These are phyloP conservation scores for Calonectria honghensis DNA, from an alignment of 2,329 filamentous ascomycete genomes.

Conservation along the genomic window DNA sequence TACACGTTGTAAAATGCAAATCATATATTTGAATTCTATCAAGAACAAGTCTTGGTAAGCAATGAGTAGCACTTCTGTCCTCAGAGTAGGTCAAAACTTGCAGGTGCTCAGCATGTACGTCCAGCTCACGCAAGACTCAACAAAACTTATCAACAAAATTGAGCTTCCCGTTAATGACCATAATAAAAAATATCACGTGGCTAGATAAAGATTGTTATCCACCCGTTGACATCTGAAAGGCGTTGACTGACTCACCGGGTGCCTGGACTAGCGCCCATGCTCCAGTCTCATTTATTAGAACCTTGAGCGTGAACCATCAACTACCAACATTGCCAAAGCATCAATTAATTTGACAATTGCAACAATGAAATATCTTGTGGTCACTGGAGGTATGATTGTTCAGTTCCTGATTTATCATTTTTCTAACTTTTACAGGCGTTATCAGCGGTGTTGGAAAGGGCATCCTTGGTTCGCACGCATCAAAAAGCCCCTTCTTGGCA, in stretches of 20 bases:
- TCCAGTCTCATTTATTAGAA: not conserved
- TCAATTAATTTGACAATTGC: not conserved
- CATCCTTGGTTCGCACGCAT: constrained; percentile 8
- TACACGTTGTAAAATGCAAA: not conserved
- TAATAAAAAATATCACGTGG: not conserved
- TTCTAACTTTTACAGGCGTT: not conserved
- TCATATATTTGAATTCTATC: not conserved
- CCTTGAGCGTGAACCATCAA: not conserved
- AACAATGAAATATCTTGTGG: constrained; percentile 13
- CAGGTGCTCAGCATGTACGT: not conserved
- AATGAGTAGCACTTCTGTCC: not conserved
- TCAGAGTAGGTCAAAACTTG: not conserved
- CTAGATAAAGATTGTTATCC: not conserved
- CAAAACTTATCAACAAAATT: not conserved
- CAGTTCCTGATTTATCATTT: not conserved
- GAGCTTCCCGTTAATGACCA: not conserved
- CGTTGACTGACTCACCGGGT: constrained; percentile 23
- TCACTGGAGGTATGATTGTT: not conserved
- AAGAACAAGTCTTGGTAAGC: not conserved
- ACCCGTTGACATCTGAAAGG: constrained; percentile 15
- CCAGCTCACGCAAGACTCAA: not conserved
- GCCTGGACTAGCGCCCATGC: constrained; percentile 10
- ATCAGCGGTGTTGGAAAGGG: constrained; percentile 27
- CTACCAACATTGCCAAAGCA: not conserved
- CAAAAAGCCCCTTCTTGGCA: not conserved